phyloP scores from a whole-genome alignment of 2,329 filamentous ascomycete species.

The Setomelanomma holmii region DNA sequence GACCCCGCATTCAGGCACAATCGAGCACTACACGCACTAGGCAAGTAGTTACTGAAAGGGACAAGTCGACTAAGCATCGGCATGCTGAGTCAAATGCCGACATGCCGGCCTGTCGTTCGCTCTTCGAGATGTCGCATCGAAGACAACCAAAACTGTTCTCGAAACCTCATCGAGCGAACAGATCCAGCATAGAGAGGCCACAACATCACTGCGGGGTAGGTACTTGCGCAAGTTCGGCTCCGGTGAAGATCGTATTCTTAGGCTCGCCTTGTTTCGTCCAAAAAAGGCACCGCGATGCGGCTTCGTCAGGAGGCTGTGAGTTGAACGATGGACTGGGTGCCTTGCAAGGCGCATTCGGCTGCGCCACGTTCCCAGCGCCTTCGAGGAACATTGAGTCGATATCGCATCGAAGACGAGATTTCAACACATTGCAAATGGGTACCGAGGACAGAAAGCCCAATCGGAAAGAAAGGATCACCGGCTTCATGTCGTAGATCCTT shows the following conservation, averaged over 20 bases:
- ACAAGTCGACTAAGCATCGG: constrained; percentile 1
- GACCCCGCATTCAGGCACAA: neutral
- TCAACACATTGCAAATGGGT: no score
- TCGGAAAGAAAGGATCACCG: no score
- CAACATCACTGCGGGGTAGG: neutral
- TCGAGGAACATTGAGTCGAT: no score
- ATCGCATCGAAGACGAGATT: no score
- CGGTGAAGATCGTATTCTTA: neutral
- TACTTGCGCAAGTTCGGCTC: no score
- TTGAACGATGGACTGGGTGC: neutral
- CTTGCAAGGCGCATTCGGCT: constrained; percentile 4
- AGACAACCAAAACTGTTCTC: neutral
- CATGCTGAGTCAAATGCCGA: constrained; percentile 2
- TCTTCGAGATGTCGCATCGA: neutral
- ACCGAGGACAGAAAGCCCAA: no score
- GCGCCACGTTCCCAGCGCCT: neutral
- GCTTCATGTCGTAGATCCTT: no score
- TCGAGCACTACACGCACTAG: no score
- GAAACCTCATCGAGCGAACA: neutral
- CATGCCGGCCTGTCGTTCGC: neutral
- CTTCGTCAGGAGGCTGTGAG: constrained; percentile 5
- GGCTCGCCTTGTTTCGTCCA: no score
- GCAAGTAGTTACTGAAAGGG: no score
- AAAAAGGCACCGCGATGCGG: neutral
- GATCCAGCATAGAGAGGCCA: neutral